phyloP scores from a whole-genome alignment of 148 eudicot species.

The Rhododendron simsii region DNA sequence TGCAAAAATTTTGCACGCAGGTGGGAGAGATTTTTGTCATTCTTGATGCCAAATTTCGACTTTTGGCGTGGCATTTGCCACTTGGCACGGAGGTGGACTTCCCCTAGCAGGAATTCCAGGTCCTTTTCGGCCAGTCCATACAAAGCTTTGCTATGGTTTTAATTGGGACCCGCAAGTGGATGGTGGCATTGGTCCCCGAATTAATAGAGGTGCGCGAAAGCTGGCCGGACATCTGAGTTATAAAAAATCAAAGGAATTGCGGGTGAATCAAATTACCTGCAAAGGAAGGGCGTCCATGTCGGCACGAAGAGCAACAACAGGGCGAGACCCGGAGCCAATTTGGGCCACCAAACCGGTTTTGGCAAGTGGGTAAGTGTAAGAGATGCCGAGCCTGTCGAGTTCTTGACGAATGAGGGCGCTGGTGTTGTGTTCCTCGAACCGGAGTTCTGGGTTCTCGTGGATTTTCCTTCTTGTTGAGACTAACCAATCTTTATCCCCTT shows the following conservation, averaged over 20 bases:
- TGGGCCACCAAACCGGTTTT: slow-evolving; percentile 76
- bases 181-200: too few relatives aligned
- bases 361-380: slow-evolving; percentile 73
- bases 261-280: slow-evolving; percentile 37
- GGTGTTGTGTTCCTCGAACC: slow-evolving; percentile 69
- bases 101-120: neutral
- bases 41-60: neutral
- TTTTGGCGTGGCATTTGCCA: neutral
- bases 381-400: slow-evolving; percentile 60
- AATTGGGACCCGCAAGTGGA: too few relatives aligned
- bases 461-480: slow-evolving; percentile 59
- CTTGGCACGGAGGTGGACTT: neutral
- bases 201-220: too few relatives aligned
- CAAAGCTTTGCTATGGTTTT: too few relatives aligned
- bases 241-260: neutral
- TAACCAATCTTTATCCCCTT: slow-evolving; percentile 57
- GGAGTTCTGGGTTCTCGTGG: slow-evolving; percentile 83
- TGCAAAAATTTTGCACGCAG: neutral
- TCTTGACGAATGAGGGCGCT: slow-evolving; percentile 67
- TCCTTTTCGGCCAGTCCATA: too few relatives aligned
- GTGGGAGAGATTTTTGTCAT: neutral
- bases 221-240: too few relatives aligned
- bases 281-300: slow-evolving; percentile 92
- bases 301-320: slow-evolving; percentile 79
- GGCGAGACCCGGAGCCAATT: slow-evolving; percentile 60